A percentile compares a stretch with the other conserved stretches of the same genome.
Evolutionary conservation across 495 filamentous ascomycete genomes (phyloP).

Genomic region (Lindgomyces ingoldianus): DNA sequence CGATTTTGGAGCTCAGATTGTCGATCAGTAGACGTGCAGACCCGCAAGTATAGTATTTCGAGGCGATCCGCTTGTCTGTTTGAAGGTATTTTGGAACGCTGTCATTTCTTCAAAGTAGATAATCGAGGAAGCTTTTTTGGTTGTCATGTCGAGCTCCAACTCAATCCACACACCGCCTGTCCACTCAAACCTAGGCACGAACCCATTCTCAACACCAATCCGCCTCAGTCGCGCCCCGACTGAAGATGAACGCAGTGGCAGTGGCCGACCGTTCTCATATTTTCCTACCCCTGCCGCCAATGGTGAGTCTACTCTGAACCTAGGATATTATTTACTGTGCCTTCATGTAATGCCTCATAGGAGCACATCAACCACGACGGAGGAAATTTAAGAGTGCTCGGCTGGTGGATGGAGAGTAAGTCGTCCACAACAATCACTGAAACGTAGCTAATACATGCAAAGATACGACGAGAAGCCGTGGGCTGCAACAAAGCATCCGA

Average conservation of each 20-base stretch:
- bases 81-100: neutral
- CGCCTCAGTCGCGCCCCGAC: slow-evolving; percentile 32
- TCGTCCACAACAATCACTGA: neutral
- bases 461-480: slow-evolving; percentile 36
- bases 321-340: neutral
- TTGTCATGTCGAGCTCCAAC: slow-evolving; percentile 30
- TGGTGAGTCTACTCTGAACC: neutral
- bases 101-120: neutral
- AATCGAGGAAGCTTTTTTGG: neutral
- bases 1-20: neutral
- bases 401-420: slow-evolving; percentile 27
- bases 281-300: slow-evolving; percentile 10
- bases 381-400: slow-evolving; percentile 36
- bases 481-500: slow-evolving; percentile 28
- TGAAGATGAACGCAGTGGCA: slow-evolving; percentile 19
- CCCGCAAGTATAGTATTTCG: slow-evolving; percentile 22
- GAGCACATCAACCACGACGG: slow-evolving; percentile 6
- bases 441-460: neutral
- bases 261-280: slow-evolving; percentile 15
- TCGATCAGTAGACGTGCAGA: slow-evolving; percentile 6
- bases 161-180: slow-evolving; percentile 24
- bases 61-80: slow-evolving; percentile 19
- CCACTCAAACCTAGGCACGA: slow-evolving; percentile 24
- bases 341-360: neutral
- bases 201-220: slow-evolving; percentile 32